phyloP scores from a whole-genome alignment of 495 filamentous ascomycete species.

The Penicillium turbatum region DNA sequence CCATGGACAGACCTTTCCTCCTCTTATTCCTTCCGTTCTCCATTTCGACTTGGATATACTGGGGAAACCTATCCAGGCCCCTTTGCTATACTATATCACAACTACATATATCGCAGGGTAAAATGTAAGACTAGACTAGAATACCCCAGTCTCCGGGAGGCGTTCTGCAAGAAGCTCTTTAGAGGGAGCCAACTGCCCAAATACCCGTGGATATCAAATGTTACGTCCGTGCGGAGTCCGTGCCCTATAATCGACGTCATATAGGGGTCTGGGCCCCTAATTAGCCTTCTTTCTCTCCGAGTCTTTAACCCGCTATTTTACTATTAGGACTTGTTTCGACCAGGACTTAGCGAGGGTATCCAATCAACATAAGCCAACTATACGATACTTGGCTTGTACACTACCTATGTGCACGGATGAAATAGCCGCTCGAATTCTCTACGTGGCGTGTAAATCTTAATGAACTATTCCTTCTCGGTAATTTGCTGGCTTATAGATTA shows the following conservation, averaged over 20 bases:
- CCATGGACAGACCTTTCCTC: no score
- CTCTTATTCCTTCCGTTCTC: no score
- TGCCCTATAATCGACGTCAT: slow-evolving; percentile 16
- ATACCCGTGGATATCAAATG: neutral
- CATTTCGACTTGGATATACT: no score
- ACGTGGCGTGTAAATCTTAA: neutral
- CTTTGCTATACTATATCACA: no score
- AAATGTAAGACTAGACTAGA: neutral
- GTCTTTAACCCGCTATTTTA: neutral
- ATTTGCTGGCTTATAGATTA: neutral
- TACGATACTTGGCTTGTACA: no score
- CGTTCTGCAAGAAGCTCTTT: slow-evolving; percentile 18
- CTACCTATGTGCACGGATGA: no score
- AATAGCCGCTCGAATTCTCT: neutral
- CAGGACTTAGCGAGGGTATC: no score
- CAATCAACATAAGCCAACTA: no score
- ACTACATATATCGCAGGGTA: no score
- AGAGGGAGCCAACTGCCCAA: neutral
- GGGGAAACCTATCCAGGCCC: no score
- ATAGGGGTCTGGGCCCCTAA: slow-evolving; percentile 19
- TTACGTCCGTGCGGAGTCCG: slow-evolving; percentile 1
- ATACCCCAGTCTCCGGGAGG: slow-evolving; percentile 6
- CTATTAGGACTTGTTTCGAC: no score
- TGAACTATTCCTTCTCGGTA: neutral
- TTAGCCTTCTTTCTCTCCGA: slow-evolving; percentile 7